Percentiles rank a stretch among this genome's conserved stretches.
phyloP scores from a whole-genome alignment of 2,329 filamentous ascomycete species.

The Byssothecium circinans region DNA sequence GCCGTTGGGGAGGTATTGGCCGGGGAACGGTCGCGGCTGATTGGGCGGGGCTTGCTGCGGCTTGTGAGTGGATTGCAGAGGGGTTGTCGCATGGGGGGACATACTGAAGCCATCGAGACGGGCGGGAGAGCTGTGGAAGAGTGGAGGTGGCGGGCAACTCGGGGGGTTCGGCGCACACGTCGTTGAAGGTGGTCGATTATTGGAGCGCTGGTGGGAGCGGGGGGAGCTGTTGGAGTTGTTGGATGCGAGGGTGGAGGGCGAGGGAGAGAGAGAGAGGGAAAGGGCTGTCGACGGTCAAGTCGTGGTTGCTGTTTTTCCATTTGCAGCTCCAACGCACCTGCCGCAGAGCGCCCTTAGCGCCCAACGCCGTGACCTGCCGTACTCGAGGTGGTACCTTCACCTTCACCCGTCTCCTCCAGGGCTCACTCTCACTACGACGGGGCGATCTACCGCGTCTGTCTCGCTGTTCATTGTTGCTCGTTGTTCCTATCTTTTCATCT shows the following conservation, averaged over 20 bases:
- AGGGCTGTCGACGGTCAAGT: constrained; percentile 9
- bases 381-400: too few relatives aligned
- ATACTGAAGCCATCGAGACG: constrained; percentile 41
- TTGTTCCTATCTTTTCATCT: too few relatives aligned
- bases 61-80: constrained; percentile 19
- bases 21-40: constrained; percentile 55
- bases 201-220: too few relatives aligned
- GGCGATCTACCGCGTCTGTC: too few relatives aligned
- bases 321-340: constrained; percentile 19
- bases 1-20: constrained; percentile 52
- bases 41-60: constrained; percentile 52
- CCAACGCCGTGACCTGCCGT: background rate
- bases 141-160: background rate
- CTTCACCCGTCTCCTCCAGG: too few relatives aligned
- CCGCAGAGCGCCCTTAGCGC: constrained; percentile 7
- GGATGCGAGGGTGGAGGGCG: constrained; percentile 1
- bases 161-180: background rate
- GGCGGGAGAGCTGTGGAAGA: constrained; percentile 23
- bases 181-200: too few relatives aligned
- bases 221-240: too few relatives aligned
- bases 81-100: constrained; percentile 14
- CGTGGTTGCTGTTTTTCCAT: constrained; percentile 35
- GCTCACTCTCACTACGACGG: too few relatives aligned
- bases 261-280: constrained; percentile 9
- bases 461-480: too few relatives aligned